Conservation (phyloP, 1,139 yeast genomes). For the Hyphopichia burtonii region DNA sequence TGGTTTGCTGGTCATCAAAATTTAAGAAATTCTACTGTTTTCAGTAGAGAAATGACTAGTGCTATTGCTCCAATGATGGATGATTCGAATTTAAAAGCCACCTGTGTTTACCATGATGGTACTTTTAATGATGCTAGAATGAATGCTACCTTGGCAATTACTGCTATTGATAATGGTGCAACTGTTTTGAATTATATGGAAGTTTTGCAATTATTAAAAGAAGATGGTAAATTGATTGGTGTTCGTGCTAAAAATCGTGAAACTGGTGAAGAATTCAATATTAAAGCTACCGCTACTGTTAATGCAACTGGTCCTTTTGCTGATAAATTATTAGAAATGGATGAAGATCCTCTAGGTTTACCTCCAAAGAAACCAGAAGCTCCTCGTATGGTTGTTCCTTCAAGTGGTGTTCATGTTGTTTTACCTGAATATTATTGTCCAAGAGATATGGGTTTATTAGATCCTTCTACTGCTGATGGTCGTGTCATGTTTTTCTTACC, state of each 20-base stretch:
- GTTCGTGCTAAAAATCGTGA: constrained; percentile 76
- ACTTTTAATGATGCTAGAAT: constrained; percentile 90
- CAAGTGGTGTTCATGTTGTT: constrained; percentile 90
- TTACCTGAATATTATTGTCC: constrained; percentile 94
- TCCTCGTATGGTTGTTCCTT: constrained; percentile 87
- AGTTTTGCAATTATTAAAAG: constrained; percentile 71
- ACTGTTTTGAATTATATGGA: constrained; percentile 85
- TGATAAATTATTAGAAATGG: constrained; percentile 84
- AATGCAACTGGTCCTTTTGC: constrained; percentile 96
- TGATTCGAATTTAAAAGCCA: constrained; percentile 77
- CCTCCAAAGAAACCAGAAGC: constrained; percentile 51
- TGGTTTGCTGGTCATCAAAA: constrained; percentile 90
- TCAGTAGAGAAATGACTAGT: constrained; percentile 65
- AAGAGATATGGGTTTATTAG: constrained; percentile 80
- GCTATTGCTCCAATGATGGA: constrained; percentile 89
- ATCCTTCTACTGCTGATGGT: constrained; percentile 92
- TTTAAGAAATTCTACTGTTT: constrained; percentile 73
- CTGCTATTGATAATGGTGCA: constrained; percentile 87
- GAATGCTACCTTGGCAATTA: constrained; percentile 81
- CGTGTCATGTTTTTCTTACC: constrained; percentile 97
- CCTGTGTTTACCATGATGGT: constrained; percentile 94
- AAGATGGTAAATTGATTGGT: constrained; percentile 61
- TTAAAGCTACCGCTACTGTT: constrained; percentile 72
- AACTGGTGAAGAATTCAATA: constrained; percentile 58
- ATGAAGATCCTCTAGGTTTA: constrained; percentile 63